phyloP scores from a whole-genome alignment of 768 basidiomycete genomes.

The Tricholoma flavovirens region DNA sequence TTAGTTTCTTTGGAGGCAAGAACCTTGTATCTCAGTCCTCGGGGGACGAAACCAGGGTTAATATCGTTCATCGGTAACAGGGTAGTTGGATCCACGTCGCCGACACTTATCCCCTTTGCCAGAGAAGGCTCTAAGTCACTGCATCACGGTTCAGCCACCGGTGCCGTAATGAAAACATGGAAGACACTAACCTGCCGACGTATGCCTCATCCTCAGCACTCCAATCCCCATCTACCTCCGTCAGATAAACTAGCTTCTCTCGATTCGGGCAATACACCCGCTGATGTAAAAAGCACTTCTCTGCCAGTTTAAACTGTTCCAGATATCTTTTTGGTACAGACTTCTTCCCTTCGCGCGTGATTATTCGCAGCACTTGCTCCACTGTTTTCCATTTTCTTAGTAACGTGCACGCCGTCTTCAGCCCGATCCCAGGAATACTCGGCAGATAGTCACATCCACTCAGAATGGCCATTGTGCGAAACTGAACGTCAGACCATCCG shows the following conservation, averaged over 20 bases:
- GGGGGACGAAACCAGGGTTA: constrained; percentile 58
- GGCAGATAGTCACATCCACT: constrained; percentile 92
- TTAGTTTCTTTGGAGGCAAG: constrained; percentile 17
- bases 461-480: constrained; percentile 89
- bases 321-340: constrained; percentile 73
- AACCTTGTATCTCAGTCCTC: constrained; percentile 37
- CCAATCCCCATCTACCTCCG: constrained; percentile 52
- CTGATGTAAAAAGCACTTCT: constrained; percentile 90
- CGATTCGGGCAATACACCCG: constrained; percentile 78
- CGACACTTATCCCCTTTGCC: constrained; percentile 62
- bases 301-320: constrained; percentile 70
- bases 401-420: constrained; percentile 87
- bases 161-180: background rate
- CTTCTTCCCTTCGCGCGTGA: constrained; percentile 82
- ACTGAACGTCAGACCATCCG: constrained; percentile 88
- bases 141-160: constrained; percentile 11
- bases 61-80: constrained; percentile 72
- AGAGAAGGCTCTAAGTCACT: constrained; percentile 61
- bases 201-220: constrained; percentile 60
- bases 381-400: constrained; percentile 82
- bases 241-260: constrained; percentile 65
- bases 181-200: constrained; percentile 55
- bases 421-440: constrained; percentile 84
- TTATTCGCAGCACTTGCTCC: constrained; percentile 71
- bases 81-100: constrained; percentile 67